Evolutionary conservation across 2,329 filamentous ascomycete genomes (phyloP).

Genomic region (Fusarium citri): DNA sequence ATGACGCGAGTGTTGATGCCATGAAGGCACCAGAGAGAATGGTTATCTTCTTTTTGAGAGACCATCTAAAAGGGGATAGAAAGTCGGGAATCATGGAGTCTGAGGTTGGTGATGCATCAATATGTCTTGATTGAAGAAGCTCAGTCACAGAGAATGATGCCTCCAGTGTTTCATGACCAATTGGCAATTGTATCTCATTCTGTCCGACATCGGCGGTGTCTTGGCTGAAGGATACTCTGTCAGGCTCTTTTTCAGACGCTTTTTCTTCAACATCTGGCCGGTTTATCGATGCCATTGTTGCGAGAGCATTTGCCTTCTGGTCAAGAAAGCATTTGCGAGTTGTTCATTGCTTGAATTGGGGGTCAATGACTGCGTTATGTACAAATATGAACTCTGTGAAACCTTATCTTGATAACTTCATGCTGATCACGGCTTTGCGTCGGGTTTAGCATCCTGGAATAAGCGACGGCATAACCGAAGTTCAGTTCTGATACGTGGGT

Average conservation of each 20-base stretch:
- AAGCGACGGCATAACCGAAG: neutral
- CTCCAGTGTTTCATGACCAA: conserved; percentile 13
- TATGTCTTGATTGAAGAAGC: neutral
- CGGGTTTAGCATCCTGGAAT: neutral
- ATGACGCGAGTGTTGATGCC: conserved; percentile 71
- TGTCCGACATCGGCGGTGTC: neutral
- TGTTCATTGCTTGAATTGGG: neutral
- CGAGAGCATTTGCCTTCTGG: fast-evolving
- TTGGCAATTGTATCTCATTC: neutral
- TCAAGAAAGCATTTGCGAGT: fast-evolving
- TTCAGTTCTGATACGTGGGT: neutral
- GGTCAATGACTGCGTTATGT: no score
- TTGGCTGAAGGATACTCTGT: neutral
- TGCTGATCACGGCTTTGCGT: conserved; percentile 1
- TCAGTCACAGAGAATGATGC: neutral
- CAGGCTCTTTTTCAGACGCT: neutral
- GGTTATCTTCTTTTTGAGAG: conserved; percentile 29
- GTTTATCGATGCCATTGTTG: neutral
- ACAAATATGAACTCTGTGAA: neutral
- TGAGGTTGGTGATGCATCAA: neutral
- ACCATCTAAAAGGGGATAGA: conserved; percentile 24
- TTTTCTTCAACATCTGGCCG: neutral
- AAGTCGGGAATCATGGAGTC: neutral
- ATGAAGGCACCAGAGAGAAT: conserved; percentile 43
- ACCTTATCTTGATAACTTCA: neutral